phyloP scores from a whole-genome alignment of 345 rosid species.

The Toxicodendron radicans region DNA sequence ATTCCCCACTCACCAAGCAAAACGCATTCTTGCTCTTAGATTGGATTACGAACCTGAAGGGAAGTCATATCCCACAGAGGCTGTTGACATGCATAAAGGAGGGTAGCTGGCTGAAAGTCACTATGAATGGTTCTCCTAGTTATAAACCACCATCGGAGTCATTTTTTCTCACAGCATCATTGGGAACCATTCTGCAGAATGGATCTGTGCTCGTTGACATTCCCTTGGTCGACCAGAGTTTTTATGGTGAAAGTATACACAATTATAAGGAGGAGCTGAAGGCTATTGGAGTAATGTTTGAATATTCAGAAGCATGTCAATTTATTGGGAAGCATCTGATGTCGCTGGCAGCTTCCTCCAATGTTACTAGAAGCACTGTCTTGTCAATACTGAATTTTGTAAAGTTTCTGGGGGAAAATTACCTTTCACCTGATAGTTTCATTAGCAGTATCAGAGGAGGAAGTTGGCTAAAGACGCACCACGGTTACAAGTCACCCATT shows the following conservation, averaged over 20 bases:
- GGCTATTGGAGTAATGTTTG: constrained; percentile 59
- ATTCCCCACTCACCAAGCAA: constrained; percentile 47
- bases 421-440: constrained; percentile 42
- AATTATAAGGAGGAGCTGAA: constrained; percentile 47
- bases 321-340: constrained; percentile 58
- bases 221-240: constrained; percentile 58
- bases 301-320: constrained; percentile 49
- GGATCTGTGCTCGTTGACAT: constrained; percentile 56
- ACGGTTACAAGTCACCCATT: constrained; percentile 45
- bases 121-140: constrained; percentile 41
- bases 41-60: constrained; percentile 43
- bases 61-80: constrained; percentile 30
- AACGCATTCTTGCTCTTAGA: constrained; percentile 56
- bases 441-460: constrained; percentile 35
- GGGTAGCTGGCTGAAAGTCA: constrained; percentile 64
- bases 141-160: constrained; percentile 65
- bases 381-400: constrained; percentile 58
- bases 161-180: constrained; percentile 48
- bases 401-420: constrained; percentile 40
- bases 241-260: constrained; percentile 46
- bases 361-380: constrained; percentile 37
- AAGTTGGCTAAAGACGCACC: constrained; percentile 51
- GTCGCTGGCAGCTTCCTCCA: constrained; percentile 43
- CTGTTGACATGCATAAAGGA: constrained; percentile 48
- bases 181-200: constrained; percentile 62